A percentile compares a stretch with the other conserved stretches of the same genome.
Conservation (phyloP, 2,329 filamentous ascomycete species). For the Ophiognomonia clavigignenti-juglandacearum region DNA sequence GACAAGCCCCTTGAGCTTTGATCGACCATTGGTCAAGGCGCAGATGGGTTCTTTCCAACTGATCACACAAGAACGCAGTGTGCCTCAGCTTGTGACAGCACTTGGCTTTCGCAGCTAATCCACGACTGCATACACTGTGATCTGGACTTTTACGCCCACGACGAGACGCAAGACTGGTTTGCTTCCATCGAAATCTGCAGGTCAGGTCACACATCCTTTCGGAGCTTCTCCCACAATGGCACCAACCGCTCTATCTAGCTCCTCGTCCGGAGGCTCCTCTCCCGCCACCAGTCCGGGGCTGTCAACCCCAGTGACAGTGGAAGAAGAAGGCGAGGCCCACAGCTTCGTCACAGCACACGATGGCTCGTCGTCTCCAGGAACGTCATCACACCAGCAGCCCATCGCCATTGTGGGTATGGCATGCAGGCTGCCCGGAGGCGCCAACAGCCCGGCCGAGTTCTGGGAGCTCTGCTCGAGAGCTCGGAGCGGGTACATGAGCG, state of each 20-base stretch:
- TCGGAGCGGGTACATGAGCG: slow-evolving; percentile 34
- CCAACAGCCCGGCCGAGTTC: slow-evolving; percentile 36
- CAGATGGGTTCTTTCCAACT: too few species aligned
- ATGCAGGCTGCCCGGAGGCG: slow-evolving; percentile 40
- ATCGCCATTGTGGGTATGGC: slow-evolving; percentile 45
- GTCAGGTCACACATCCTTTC: neutral
- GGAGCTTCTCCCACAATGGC: slow-evolving; percentile 11
- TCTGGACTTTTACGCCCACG: too few species aligned
- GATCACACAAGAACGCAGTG: too few species aligned
- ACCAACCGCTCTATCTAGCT: slow-evolving; percentile 13
- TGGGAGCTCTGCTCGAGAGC: slow-evolving; percentile 39
- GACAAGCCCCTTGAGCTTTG: too few species aligned
- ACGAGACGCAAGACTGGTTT: too few species aligned
- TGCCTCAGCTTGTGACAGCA: too few species aligned
- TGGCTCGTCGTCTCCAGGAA: neutral
- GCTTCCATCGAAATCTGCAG: neutral
- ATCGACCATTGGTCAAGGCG: too few species aligned
- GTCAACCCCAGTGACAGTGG: slow-evolving; percentile 13
- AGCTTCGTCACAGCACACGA: neutral
- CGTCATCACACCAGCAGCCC: slow-evolving; percentile 20
- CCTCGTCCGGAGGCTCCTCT: slow-evolving; percentile 18
- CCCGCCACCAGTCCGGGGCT: slow-evolving; percentile 18
- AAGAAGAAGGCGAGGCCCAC: neutral
- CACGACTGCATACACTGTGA: too few species aligned
- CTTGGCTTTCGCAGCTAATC: too few species aligned